These are phyloP conservation scores for Ilex aquifolium DNA, from an alignment of 257 asterid genomes.

Conservation along the genomic window DNA sequence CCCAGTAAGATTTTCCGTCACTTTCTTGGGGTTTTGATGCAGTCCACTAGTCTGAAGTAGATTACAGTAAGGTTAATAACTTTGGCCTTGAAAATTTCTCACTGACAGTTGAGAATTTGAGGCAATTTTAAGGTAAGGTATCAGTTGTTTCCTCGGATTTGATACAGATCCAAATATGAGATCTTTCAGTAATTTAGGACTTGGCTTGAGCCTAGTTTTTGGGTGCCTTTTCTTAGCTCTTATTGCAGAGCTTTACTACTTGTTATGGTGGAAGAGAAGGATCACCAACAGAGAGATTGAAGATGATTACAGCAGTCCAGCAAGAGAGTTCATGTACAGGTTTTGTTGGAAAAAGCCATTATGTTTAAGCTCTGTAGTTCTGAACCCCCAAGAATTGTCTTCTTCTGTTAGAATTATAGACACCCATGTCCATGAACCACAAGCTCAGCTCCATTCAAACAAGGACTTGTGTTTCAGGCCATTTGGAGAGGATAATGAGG, in stretches of 20 bases:
- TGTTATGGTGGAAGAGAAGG: slow-evolving; percentile 62
- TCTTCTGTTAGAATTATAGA: slow-evolving; percentile 10
- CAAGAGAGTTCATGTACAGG: slow-evolving; percentile 17
- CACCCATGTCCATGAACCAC: slow-evolving; percentile 42
- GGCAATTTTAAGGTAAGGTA: no score
- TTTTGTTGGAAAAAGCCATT: slow-evolving; percentile 34
- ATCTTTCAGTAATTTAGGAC: slow-evolving; percentile 47
- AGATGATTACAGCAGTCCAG: slow-evolving; percentile 22
- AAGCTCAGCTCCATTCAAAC: slow-evolving; percentile 18
- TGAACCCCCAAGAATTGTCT: slow-evolving; percentile 24
- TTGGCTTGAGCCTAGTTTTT: slow-evolving; percentile 53
- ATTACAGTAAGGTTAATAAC: no score
- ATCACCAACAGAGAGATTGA: slow-evolving; percentile 22
- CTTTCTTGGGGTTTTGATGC: no score
- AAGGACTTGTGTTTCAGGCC: slow-evolving; percentile 31
- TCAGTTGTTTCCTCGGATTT: no score
- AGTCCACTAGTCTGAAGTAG: no score
- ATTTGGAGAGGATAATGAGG: slow-evolving; percentile 21
- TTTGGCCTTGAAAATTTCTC: no score
- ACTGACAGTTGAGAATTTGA: no score
- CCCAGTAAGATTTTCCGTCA: no score
- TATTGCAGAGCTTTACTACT: slow-evolving; percentile 59
- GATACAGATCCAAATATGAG: slow-evolving; percentile 30
- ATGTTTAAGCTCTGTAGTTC: slow-evolving; percentile 12
- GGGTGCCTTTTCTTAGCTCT: slow-evolving; percentile 57